Conservation (phyloP, 495 filamentous ascomycete species). For the Hypoxylon cercidicola region DNA sequence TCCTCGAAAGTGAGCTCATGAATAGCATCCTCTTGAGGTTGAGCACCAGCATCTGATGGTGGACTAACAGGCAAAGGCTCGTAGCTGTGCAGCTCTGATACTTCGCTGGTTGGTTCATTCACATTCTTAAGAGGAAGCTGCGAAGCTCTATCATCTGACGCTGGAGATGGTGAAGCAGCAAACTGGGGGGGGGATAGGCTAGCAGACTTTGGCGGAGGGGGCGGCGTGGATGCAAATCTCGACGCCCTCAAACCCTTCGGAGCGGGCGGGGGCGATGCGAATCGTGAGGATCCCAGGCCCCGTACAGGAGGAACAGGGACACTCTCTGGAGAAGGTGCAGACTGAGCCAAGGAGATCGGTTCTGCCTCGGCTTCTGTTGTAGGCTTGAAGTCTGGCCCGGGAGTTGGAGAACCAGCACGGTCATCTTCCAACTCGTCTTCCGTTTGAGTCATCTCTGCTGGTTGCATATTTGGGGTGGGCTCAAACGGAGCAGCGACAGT, state of each 20-base stretch:
- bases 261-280: conserved; percentile 44
- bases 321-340: conserved; percentile 32
- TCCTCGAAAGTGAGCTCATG: conserved; percentile 75
- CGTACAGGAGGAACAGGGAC: conserved; percentile 19
- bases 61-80: conserved; percentile 45
- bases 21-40: conserved; percentile 30
- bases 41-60: conserved; percentile 39
- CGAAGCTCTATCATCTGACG: conserved; percentile 30
- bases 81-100: conserved; percentile 43
- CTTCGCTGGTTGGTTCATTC: conserved; percentile 31
- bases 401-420: conserved; percentile 52
- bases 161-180: conserved; percentile 48
- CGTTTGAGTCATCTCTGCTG: conserved; percentile 51
- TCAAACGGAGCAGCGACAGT: conserved; percentile 31
- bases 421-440: conserved; percentile 56
- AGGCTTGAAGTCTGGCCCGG: conserved; percentile 40
- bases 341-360: conserved; percentile 24
- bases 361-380: conserved; percentile 38
- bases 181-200: conserved; percentile 33
- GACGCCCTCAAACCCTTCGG: conserved; percentile 53
- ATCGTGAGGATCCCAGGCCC: conserved; percentile 42
- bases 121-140: conserved; percentile 42
- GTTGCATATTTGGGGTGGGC: conserved; percentile 33
- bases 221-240: conserved; percentile 52
- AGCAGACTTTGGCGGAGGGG: conserved; percentile 47